phyloP scores from a whole-genome alignment of 345 rosid genomes.

The Melaleuca quinquenervia region DNA sequence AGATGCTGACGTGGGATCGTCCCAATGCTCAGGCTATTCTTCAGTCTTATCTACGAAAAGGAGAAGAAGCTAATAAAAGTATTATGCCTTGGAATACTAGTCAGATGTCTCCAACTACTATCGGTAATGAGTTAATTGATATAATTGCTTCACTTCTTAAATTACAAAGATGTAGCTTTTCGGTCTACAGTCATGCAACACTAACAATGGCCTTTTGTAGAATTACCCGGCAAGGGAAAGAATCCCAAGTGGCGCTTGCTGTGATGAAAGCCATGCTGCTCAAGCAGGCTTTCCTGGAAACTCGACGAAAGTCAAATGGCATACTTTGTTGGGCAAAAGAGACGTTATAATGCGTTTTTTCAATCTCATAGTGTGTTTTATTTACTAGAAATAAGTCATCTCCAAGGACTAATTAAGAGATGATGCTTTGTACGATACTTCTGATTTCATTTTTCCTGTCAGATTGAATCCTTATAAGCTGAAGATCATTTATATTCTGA shows the following conservation, averaged over 20 bases:
- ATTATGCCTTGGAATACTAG: too few species aligned
- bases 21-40: neutral
- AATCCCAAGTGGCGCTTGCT: conserved; percentile 58
- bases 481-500: too few species aligned
- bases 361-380: neutral
- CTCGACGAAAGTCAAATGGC: neutral
- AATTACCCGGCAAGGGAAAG: conserved; percentile 65
- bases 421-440: too few species aligned
- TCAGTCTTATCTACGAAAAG: neutral
- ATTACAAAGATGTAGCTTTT: neutral
- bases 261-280: conserved; percentile 68
- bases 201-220: neutral
- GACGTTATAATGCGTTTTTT: too few species aligned
- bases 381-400: neutral
- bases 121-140: neutral
- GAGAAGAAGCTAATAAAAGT: too few species aligned
- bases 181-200: neutral
- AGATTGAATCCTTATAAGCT: too few species aligned
- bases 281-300: conserved; percentile 54
- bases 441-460: too few species aligned
- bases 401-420: too few species aligned
- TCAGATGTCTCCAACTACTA: too few species aligned
- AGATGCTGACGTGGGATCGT: neutral
- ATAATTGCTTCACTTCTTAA: neutral
- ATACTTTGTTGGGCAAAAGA: too few species aligned